phyloP scores from a whole-genome alignment of 164 flowering plant genomes.

The Buxus sempervirens region DNA sequence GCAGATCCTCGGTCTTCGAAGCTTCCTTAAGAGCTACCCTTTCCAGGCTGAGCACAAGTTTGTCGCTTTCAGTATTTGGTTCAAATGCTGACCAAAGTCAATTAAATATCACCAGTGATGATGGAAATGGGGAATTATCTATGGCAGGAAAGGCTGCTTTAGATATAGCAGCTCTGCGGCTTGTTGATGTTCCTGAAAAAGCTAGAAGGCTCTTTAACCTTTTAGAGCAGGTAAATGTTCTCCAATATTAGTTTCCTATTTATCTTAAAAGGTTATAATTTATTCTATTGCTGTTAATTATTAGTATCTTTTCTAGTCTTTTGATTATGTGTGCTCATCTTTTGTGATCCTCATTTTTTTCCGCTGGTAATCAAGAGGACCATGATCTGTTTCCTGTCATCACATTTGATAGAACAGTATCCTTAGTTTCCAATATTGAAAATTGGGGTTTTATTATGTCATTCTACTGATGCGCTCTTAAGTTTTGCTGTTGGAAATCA shows the following conservation, averaged over 20 bases:
- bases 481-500: background rate
- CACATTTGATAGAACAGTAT: background rate
- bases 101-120: constrained; percentile 36
- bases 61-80: constrained; percentile 73
- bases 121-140: constrained; percentile 45
- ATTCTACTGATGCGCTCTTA: background rate
- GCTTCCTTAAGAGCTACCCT: constrained; percentile 93
- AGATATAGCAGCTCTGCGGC: constrained; percentile 85
- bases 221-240: constrained; percentile 67
- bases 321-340: background rate
- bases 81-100: constrained; percentile 64
- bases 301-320: background rate
- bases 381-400: background rate
- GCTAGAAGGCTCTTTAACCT: constrained; percentile 81
- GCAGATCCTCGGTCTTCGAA: constrained; percentile 97
- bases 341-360: background rate
- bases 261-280: background rate
- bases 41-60: constrained; percentile 81
- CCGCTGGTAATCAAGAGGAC: background rate
- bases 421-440: background rate
- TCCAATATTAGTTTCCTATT: background rate
- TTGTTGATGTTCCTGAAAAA: constrained; percentile 84
- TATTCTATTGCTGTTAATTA: background rate
- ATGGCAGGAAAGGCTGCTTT: constrained; percentile 71
- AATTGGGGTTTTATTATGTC: background rate